Evolutionary conservation across 176 grass and related monocot genomes (phyloP).

Genomic region (Triticum dicoccoides): DNA sequence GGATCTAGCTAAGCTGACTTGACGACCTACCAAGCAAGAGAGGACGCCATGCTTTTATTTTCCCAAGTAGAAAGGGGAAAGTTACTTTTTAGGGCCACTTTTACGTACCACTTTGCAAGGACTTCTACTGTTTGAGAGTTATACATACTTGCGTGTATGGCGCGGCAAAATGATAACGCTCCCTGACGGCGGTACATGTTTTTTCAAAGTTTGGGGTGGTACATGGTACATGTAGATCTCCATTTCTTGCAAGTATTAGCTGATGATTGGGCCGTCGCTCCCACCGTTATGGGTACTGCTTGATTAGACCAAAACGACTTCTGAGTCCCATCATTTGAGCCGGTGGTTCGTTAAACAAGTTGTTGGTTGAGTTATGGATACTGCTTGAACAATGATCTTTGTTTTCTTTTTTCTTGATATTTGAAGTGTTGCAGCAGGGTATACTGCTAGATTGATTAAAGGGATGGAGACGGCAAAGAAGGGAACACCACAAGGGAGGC

Average conservation of each 20-base stretch:
- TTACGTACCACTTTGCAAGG: not conserved
- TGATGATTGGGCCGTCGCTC: not conserved
- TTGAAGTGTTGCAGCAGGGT: too few species aligned
- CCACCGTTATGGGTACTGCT: not conserved
- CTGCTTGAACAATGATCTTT: too few species aligned
- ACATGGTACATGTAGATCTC: not conserved
- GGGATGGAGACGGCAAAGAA: too few species aligned
- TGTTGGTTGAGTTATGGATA: too few species aligned
- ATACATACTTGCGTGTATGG: not conserved
- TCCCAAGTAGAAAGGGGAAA: not conserved
- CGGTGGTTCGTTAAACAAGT: too few species aligned
- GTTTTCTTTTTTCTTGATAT: too few species aligned
- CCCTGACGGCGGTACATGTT: too few species aligned
- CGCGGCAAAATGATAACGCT: not conserved
- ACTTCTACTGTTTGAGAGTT: not conserved
- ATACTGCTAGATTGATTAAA: too few species aligned
- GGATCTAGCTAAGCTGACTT: not conserved
- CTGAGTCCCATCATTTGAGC: too few species aligned
- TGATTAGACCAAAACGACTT: too few species aligned
- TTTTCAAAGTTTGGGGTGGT: too few species aligned
- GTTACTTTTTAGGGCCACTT: not conserved
- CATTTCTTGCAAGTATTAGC: conserved; percentile 20
- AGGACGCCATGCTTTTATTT: not conserved
- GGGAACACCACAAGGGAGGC: too few species aligned
- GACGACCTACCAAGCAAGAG: not conserved